Evolutionary conservation across 768 basidiomycete genomes (phyloP), one percentile per base, ranked within the genome.

Genomic region (Auriculariales sp.): DNA sequence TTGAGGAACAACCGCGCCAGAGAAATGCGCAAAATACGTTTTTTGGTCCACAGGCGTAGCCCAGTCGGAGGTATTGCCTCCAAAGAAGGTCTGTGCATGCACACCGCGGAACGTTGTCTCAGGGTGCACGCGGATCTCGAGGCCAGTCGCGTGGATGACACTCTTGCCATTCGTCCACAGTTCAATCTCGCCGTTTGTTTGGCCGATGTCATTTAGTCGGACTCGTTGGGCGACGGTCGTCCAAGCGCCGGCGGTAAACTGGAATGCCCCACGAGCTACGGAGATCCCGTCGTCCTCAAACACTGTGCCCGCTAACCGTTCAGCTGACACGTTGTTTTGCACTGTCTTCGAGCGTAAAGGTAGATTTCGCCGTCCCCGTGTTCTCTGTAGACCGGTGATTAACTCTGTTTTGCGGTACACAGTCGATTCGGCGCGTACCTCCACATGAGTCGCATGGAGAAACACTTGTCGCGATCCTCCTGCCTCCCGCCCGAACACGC

Each of bases 31-130:
- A 66, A 85, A 83, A 62, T 69, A 84, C 17, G 72, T 62, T 55
- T 69, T 65, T 62, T 84, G 82, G 48, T 73, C 68, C 58, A 74
- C 72, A 14, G 82, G 77, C 5, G 77, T 73, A 15, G 79, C 81
- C 66, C 68, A 84, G 24, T 66, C 62, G 0, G 61, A 32, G 10
- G 64, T 62, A 28, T 68, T 68, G 51, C 81, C 80, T 44, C 82
- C 82, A 55, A 87, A 85, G 73, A 85, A 85, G 15, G 82, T 81
- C 65, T 85, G 79, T 71, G 79, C 74, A 61, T 77, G 77, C 50
- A 83, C 74, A 22, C 84, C 83, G 29, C 75, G 70, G 57, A 86
- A 73, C 53, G 68, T 70, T 31, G 76, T 74, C 1, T 64, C 62
- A 24, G 59, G 61, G 50, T 65, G 66, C 53, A 73, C 67, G 45